phyloP scores from a whole-genome alignment of 2,329 filamentous ascomycete species.

The Hortaea werneckii region DNA sequence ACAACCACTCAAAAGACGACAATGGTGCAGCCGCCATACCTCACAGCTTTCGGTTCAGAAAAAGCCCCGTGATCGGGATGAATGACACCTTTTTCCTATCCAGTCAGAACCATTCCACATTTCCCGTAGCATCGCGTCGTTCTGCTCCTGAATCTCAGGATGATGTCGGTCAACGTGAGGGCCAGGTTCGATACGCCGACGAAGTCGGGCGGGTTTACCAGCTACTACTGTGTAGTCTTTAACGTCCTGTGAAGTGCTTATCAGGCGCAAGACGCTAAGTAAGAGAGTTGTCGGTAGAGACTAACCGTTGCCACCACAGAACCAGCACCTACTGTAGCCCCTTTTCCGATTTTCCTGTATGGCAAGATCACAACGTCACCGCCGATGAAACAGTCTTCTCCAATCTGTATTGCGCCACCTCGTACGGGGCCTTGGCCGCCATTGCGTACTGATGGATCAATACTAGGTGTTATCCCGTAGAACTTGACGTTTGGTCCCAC shows the following conservation, averaged over 20 bases:
- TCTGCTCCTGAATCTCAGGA: conserved; percentile 18
- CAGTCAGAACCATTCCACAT: conserved; percentile 1
- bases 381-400: conserved; percentile 59
- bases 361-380: conserved; percentile 51
- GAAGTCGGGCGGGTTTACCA: conserved; percentile 33
- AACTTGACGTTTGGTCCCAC: conserved; percentile 77
- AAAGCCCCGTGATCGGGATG: too few species aligned
- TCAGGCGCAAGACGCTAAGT: too few species aligned
- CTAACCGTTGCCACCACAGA: conserved; percentile 46
- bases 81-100: too few species aligned
- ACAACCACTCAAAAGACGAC: too few species aligned
- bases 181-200: conserved; percentile 16
- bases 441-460: conserved; percentile 62
- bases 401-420: conserved; percentile 66
- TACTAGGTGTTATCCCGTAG: conserved; percentile 62
- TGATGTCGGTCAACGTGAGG: conserved; percentile 14
- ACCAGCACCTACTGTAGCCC: conserved; percentile 44
- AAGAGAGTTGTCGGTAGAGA: conserved; percentile 3
- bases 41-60: too few species aligned
- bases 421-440: conserved; percentile 63
- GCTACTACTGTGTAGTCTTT: conserved; percentile 36
- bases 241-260: conserved; percentile 29
- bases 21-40: too few species aligned
- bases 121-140: conserved; percentile 7
- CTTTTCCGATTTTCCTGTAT: conserved; percentile 44